phyloP scores from a whole-genome alignment of 139 green algal genomes.

The Chlorella sp. region DNA sequence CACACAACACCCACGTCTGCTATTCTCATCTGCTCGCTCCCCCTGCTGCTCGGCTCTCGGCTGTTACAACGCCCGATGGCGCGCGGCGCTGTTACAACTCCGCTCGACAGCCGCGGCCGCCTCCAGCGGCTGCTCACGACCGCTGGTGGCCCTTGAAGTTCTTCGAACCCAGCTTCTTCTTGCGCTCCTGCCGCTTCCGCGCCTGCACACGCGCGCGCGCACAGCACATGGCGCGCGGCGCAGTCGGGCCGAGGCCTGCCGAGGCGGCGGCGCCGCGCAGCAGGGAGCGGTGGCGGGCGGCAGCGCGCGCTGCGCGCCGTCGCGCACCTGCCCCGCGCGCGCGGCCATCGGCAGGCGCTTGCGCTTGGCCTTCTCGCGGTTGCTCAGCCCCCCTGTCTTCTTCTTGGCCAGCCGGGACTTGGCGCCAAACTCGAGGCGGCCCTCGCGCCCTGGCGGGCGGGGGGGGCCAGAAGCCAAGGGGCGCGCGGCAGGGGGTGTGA shows the following conservation, averaged over 20 bases:
- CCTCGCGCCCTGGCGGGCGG: slow-evolving; percentile 75
- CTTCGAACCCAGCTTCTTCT: slow-evolving; percentile 46
- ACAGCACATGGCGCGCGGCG: no score
- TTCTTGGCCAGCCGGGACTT: slow-evolving; percentile 60
- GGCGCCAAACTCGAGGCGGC: slow-evolving; percentile 77
- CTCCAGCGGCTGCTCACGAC: neutral
- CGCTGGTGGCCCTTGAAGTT: slow-evolving; percentile 80
- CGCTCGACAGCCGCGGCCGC: neutral
- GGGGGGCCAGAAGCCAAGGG: no score
- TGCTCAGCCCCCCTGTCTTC: slow-evolving; percentile 89
- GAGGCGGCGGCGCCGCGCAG: no score
- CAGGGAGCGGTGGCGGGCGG: no score
- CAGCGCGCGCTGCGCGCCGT: no score
- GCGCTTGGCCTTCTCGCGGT: slow-evolving; percentile 89
- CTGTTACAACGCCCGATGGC: no score
- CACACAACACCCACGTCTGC: no score
- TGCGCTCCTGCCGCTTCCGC: slow-evolving; percentile 14
- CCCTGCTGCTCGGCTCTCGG: no score
- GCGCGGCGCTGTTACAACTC: no score
- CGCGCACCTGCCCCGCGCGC: slow-evolving; percentile 64
- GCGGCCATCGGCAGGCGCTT: slow-evolving; percentile 89
- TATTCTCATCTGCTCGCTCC: no score
- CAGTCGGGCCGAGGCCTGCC: no score
- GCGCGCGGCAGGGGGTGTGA: neutral
- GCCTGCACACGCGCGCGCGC: no score